phyloP scores from a whole-genome alignment of 306 rosid genomes.

The Cicer pinnatifidum region DNA sequence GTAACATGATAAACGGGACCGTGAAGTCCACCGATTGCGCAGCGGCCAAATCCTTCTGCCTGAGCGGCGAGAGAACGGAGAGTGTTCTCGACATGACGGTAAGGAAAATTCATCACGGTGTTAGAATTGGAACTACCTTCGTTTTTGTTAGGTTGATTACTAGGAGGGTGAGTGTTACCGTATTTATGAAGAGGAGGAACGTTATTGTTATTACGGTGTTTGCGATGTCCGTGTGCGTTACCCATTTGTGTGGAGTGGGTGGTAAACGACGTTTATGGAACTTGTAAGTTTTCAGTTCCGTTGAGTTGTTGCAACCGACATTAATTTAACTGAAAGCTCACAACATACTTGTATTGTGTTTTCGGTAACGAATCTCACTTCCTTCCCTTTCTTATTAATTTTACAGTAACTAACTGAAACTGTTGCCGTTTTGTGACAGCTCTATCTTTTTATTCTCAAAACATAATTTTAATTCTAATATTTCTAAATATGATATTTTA shows the following conservation, averaged over 20 bases:
- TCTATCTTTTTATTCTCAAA: no score
- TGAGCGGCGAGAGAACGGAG: conserved; percentile 75
- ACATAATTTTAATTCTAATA: no score
- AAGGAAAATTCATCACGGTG: conserved; percentile 59
- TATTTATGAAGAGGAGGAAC: conserved; percentile 48
- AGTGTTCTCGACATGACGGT: conserved; percentile 62
- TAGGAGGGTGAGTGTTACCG: conserved; percentile 9
- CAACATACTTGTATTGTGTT: no score
- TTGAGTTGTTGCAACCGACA: no score
- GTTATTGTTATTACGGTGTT: conserved; percentile 40
- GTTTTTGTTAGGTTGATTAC: conserved; percentile 12
- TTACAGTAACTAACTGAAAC: neutral
- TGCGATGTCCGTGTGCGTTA: conserved; percentile 50
- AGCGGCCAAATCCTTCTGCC: conserved; percentile 88
- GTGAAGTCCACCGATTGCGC: conserved; percentile 81
- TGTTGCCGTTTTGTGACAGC: no score
- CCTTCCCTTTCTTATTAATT: no score
- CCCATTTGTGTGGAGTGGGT: conserved; percentile 57
- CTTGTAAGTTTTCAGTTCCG: no score
- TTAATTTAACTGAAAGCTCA: no score
- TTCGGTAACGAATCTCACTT: no score
- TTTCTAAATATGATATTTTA: no score
- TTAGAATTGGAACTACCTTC: conserved; percentile 5
- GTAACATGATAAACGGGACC: conserved; percentile 74
- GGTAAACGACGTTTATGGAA: no score